A percentile compares a stretch with the other conserved stretches of the same genome.
Conservation (phyloP, 495 filamentous ascomycete genomes). For the Neurospora intermedia region DNA sequence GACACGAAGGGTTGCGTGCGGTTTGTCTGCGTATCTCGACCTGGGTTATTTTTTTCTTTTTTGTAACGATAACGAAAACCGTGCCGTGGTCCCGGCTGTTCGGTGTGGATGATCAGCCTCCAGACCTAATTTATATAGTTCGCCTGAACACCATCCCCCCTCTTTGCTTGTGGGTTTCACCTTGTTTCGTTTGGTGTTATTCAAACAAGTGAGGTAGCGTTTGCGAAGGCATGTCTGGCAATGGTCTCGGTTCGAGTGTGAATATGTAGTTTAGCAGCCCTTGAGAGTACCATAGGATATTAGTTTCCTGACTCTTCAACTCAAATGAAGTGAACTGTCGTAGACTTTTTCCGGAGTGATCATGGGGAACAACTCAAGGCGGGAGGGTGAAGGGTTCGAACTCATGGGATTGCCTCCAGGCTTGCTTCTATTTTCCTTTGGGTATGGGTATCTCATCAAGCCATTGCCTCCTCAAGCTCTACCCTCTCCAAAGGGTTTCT, state of each 20-base stretch:
- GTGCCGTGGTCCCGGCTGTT: neutral
- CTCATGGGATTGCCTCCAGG: neutral
- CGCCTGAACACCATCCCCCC: neutral
- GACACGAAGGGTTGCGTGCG: neutral
- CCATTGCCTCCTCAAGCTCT: neutral
- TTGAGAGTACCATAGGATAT: neutral
- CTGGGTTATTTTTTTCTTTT: neutral
- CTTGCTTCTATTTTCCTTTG: neutral
- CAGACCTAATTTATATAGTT: neutral
- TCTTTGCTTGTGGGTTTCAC: neutral
- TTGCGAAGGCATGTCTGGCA: neutral
- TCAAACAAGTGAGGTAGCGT: neutral
- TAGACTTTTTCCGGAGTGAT: neutral
- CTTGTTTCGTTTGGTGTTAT: neutral
- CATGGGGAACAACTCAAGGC: neutral
- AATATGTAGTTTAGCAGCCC: neutral
- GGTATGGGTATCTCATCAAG: neutral
- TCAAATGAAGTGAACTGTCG: neutral
- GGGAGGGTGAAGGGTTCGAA: neutral
- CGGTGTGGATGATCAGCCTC: neutral
- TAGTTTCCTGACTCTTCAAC: neutral
- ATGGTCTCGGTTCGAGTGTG: neutral
- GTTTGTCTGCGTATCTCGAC: neutral
- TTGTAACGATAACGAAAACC: neutral
- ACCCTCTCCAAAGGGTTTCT: conserved; percentile 16